Base-by-base conservation (phyloP, 2,329 filamentous ascomycete species). In the Trichophyton verrucosum region DNA sequence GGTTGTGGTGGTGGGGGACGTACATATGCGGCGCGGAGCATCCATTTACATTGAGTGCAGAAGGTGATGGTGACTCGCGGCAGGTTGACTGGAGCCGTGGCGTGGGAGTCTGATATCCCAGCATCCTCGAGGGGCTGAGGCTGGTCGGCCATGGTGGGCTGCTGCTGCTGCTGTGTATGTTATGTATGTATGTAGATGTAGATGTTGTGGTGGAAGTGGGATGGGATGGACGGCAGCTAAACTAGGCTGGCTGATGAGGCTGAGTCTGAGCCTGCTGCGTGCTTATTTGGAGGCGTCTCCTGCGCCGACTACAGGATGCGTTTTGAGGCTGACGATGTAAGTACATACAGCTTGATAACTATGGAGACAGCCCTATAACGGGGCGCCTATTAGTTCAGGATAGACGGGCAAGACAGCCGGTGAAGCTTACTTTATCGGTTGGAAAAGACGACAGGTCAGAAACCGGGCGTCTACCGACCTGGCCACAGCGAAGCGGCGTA, bases 31-130 rank as follows among this genome's bases (percentile, higher is more conserved):
- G 90, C 89, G 63, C 90, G 79, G 9, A 95, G 77, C 82, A 94
- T 89, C 90, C 91, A 95, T 76, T 89, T 88, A 75, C 91, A 96
- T 76, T 96, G 90, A 0, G 89, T 96, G 77, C 91, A 96, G 76
- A 89, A 96, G 66, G 87, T 84, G 69, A 96, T 96, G n/a, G 86
- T 86, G 59, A 96, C 81, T 53, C 90, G 84, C 2, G 91, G 91
- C 9, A 88, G 76, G 27, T 74, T 72, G 59, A 73, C 65, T 36
- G 64, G 66, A 3, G 57, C 57, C 36, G 13, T 44, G 36, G 57
- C 40, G 30, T 9, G 36, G n/a, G 53, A 24, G 24, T 51, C 42
- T 20, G 42, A 46, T 46, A 46, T 46, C 42, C n/a, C 17, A 3
- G 51, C 20, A 15, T 55, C 44, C 42, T 59, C 38, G 27, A 46